phyloP scores from a whole-genome alignment of 2,329 filamentous ascomycete species.

The Colletotrichum navitas region DNA sequence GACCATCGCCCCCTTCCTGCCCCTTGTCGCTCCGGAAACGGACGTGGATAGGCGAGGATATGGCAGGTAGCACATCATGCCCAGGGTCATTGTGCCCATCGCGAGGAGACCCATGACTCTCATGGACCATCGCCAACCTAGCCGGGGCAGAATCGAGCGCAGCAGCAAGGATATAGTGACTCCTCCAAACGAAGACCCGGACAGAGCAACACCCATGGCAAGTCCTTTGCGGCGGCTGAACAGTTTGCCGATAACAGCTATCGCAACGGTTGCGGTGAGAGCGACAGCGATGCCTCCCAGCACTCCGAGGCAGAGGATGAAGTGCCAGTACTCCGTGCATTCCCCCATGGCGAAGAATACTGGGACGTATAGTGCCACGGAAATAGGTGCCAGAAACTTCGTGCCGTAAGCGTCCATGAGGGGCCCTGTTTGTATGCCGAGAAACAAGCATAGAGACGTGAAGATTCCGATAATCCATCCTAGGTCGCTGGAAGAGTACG shows the following conservation, averaged over 20 bases:
- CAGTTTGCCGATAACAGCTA: constrained; percentile 50
- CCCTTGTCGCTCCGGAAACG: constrained; percentile 11
- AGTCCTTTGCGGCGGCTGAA: constrained; percentile 45
- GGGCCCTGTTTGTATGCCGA: constrained; percentile 62
- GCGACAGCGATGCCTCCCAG: constrained; percentile 58
- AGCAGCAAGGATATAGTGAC: constrained; percentile 53
- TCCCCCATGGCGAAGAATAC: constrained; percentile 61
- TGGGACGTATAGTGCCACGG: constrained; percentile 52
- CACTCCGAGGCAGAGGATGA: constrained; percentile 58
- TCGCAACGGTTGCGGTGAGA: constrained; percentile 52
- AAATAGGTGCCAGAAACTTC: constrained; percentile 53
- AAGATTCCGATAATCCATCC: constrained; percentile 64
- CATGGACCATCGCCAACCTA: constrained; percentile 54
- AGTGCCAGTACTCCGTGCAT: constrained; percentile 62
- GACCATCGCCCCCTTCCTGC: constrained; percentile 42
- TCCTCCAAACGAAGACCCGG: constrained; percentile 46
- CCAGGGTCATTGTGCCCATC: constrained; percentile 46
- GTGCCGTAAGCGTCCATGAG: constrained; percentile 63
- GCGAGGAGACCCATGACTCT: constrained; percentile 49
- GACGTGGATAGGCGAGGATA: constrained; percentile 44
- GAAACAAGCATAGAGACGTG: constrained; percentile 57
- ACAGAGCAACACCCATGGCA: constrained; percentile 46
- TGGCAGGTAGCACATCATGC: constrained; percentile 52
- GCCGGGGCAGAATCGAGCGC: constrained; percentile 45
- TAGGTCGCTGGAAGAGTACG: constrained; percentile 58